phyloP scores from a whole-genome alignment of 345 rosid genomes.

The Carallia brachiata region DNA sequence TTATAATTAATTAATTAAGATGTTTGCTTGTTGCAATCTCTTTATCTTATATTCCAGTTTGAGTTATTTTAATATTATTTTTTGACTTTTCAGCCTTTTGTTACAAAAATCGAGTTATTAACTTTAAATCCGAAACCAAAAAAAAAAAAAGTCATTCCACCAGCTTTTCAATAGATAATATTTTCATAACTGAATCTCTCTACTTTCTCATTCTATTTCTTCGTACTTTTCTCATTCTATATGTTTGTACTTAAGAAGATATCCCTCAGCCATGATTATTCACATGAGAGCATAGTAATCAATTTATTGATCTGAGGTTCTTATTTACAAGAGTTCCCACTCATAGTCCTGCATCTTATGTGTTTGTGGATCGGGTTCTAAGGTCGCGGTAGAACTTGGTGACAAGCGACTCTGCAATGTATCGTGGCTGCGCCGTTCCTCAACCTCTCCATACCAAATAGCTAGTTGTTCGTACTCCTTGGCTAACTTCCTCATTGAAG shows the following conservation, averaged over 20 bases:
- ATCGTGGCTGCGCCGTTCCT: conserved; percentile 33
- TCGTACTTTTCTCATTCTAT: neutral
- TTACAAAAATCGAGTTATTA: no score
- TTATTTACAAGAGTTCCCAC: conserved; percentile 68
- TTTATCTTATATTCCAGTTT: no score
- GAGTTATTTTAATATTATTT: no score
- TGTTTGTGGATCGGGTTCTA: conserved; percentile 14
- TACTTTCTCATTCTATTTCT: neutral
- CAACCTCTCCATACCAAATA: conserved; percentile 68
- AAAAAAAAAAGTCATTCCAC: no score
- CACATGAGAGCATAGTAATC: neutral
- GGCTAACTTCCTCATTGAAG: conserved; percentile 46
- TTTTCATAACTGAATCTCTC: neutral
- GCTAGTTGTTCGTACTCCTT: conserved; percentile 81
- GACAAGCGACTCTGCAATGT: conserved; percentile 11
- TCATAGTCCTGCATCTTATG: conserved; percentile 36
- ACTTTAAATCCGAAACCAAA: neutral
- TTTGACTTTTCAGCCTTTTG: no score
- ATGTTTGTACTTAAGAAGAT: neutral
- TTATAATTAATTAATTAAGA: no score
- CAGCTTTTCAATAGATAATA: neutral
- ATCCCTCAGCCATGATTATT: conserved; percentile 11
- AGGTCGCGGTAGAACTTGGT: conserved; percentile 13
- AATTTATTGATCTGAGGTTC: conserved; percentile 8
- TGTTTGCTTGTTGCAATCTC: no score